phyloP scores from a whole-genome alignment of 345 rosid genomes.

The Reutealis trisperma region DNA sequence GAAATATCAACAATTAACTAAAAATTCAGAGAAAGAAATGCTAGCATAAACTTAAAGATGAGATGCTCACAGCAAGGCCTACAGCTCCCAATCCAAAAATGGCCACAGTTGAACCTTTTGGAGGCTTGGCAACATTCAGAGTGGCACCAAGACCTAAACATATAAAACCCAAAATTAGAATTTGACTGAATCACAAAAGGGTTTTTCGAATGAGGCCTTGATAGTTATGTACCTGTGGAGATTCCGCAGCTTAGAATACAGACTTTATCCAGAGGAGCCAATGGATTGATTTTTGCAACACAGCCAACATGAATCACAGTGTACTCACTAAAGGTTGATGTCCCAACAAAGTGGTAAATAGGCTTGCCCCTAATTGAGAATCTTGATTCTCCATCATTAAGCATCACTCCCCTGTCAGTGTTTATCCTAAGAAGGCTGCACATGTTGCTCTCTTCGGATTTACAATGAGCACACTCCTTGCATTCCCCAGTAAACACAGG shows the following conservation, averaged over 20 bases:
- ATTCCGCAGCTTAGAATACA: conserved; percentile 43
- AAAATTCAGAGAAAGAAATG: too few relatives aligned
- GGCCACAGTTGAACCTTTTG: conserved; percentile 41
- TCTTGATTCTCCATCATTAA: conserved; percentile 39
- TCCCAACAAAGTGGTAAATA: conserved; percentile 45
- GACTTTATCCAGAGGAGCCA: conserved; percentile 46
- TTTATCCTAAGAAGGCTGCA: conserved; percentile 41
- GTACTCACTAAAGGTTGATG: conserved; percentile 45
- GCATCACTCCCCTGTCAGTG: conserved; percentile 41
- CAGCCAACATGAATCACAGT: conserved; percentile 40
- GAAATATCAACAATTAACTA: too few relatives aligned
- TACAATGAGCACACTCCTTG: conserved; percentile 35
- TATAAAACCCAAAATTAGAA: neutral
- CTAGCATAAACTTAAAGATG: too few relatives aligned
- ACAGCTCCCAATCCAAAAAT: conserved; percentile 47
- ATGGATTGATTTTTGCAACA: conserved; percentile 40
- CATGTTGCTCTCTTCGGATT: conserved; percentile 41
- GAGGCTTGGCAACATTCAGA: conserved; percentile 43
- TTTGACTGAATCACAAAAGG: neutral
- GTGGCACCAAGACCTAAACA: conserved; percentile 42
- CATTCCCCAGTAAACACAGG: conserved; percentile 49
- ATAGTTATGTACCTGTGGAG: conserved; percentile 30
- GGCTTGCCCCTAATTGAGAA: conserved; percentile 46
- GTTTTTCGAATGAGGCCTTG: neutral
- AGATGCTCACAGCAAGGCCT: conserved; percentile 40